Base-by-base conservation (phyloP, 176 grass and related monocot genomes). In the Aegilops longissima region DNA sequence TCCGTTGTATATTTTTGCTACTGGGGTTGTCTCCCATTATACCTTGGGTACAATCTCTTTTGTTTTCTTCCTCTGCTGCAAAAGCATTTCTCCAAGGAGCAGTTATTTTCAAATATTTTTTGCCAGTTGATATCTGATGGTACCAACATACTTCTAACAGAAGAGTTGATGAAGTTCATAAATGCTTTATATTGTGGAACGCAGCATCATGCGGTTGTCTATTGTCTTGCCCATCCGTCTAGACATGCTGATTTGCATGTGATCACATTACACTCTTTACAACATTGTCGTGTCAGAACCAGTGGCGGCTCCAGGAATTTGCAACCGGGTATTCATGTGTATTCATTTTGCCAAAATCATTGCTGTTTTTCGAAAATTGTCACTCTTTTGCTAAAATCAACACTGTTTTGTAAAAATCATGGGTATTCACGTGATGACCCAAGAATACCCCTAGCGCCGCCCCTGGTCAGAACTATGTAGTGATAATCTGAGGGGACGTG, bases 1-100 rank as follows among this genome's bases (percentile, higher is more conserved):
- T 80, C 42, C 51, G 81, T 85, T 93, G 92, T 93, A 86, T 79
- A 86, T 88, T 91, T 90, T 90, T 89, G 89, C 80, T 70, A 81
- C 73, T 80, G 40, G 83, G 61, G 76, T 86, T 84, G 80, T 70
- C 82, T 88, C 86, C 86, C 69, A 61, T 81, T 29, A 77, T 56
- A 8, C 47, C 74, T 30, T 77, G 61, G 79, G 45, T 86, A 78
- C 83, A 86, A 77, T 80, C 83, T 80, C 23, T 29, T 88, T 79
- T 86, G 52, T 76, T 83, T 86, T 86, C 62, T 61, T 86, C 78
- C 61, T 80, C 61, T n/a, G 58, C 77, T 85, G 62, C 64, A 38
- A 67, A 89, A 82, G 65, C 82, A 91, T 85, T 88, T 73, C 66
- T 40, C 34, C 54, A 72, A 71, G 82, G 86, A 75, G 77, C 77